These are phyloP conservation scores for Ilex paraguariensis DNA, from an alignment of 305 asterid species.

Conservation along the genomic window DNA sequence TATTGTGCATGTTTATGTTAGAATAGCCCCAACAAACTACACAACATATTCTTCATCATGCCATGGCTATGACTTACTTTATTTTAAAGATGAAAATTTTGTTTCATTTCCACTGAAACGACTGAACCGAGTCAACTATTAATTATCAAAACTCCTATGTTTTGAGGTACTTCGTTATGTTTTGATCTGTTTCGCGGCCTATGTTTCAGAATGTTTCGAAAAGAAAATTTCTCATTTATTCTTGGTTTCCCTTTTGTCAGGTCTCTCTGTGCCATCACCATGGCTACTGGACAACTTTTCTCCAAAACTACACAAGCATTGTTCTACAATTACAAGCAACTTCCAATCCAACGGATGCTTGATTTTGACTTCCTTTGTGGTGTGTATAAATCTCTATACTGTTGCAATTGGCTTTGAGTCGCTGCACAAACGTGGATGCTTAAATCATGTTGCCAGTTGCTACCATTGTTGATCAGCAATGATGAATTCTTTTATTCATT, in stretches of 20 bases:
- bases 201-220: not conserved
- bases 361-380: conserved; percentile 20
- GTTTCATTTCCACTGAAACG: no score
- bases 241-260: conserved; percentile 25
- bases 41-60: no score
- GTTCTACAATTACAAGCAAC: conserved; percentile 63
- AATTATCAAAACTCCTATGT: no score
- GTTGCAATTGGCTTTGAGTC: no score
- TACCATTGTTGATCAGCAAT: conserved; percentile 1
- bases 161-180: not conserved
- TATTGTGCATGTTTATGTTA: no score
- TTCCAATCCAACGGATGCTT: conserved; percentile 18
- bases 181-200: not conserved
- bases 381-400: not conserved
- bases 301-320: conserved; percentile 92
- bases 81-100: no score
- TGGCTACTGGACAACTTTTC: conserved; percentile 96
- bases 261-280: conserved; percentile 31
- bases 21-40: no score
- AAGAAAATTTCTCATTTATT: conserved; percentile 10
- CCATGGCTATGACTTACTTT: no score
- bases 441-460: not conserved
- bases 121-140: no score
- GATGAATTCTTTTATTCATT: not conserved
- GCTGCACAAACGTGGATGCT: not conserved